phyloP scores from a whole-genome alignment of 2,329 filamentous ascomycete genomes.

The Periconia macrospinosa region DNA sequence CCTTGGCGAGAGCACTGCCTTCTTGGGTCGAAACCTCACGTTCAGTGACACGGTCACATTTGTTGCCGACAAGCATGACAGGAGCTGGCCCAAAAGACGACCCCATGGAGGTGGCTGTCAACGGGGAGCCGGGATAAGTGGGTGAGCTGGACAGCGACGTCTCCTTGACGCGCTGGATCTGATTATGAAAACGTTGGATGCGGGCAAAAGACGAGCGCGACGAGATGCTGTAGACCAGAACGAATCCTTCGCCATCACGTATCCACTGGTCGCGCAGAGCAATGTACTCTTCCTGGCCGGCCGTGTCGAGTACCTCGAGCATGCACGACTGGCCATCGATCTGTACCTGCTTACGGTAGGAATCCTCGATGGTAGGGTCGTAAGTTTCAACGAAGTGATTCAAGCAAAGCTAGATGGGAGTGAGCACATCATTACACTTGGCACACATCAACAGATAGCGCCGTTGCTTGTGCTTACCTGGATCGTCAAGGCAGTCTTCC shows the following conservation, averaged over 20 bases:
- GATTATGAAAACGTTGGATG: conserved; percentile 93
- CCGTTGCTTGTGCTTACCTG: conserved; percentile 52
- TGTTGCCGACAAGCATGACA: conserved; percentile 98
- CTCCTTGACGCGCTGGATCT: conserved; percentile 97
- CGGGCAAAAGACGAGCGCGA: conserved; percentile 92
- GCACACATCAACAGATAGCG: not conserved
- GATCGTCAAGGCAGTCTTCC: conserved; percentile 91
- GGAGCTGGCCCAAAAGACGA: conserved; percentile 71
- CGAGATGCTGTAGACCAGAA: conserved; percentile 97
- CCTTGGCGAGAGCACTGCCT: conserved; percentile 85
- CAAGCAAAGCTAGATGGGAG: conserved; percentile 71
- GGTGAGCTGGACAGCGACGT: conserved; percentile 73
- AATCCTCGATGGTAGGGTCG: conserved; percentile 70
- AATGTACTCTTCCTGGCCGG: conserved; percentile 97
- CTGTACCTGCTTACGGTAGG: conserved; percentile 71
- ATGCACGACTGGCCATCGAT: conserved; percentile 96
- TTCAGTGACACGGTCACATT: conserved; percentile 94
- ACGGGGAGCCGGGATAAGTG: conserved; percentile 74
- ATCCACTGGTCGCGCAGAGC: conserved; percentile 98
- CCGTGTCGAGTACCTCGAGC: conserved; percentile 96
- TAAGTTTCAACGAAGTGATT: conserved; percentile 98
- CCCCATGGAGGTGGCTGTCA: conserved; percentile 59
- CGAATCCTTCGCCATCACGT: conserved; percentile 94
- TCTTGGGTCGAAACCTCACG: conserved; percentile 96
- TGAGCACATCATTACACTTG: conserved; percentile 15